A percentile compares a stretch with the other conserved stretches of the same genome.
These are phyloP conservation scores for Ganoderma sinense DNA, from an alignment of 1,284 basidiomycete genomes.

Conservation along the genomic window DNA sequence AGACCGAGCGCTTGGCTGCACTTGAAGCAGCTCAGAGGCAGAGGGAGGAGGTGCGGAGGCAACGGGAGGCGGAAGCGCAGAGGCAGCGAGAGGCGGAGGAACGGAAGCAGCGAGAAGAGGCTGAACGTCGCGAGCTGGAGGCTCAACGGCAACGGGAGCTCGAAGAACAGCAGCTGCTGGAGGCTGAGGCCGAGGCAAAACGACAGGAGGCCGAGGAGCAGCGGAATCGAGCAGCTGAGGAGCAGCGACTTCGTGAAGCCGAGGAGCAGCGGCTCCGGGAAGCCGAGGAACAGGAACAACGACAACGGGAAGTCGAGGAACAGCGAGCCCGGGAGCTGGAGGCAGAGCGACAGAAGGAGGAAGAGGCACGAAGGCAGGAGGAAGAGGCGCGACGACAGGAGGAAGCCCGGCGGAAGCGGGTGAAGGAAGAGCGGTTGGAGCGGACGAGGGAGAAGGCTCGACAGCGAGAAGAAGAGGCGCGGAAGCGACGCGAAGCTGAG, in stretches of 20 bases:
- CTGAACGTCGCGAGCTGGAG: conserved; percentile 11
- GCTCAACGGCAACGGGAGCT: conserved; percentile 5
- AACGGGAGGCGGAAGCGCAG: conserved; percentile 9
- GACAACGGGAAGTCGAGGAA: conserved; percentile 16
- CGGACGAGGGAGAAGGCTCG: background rate
- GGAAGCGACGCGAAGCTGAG: conserved; percentile 3
- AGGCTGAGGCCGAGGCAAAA: conserved; percentile 10
- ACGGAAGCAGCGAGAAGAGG: conserved; percentile 16
- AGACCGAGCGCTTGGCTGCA: conserved; percentile 16
- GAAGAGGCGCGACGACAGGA: no score
- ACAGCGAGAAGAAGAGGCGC: conserved; percentile 21
- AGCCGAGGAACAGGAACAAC: conserved; percentile 19
- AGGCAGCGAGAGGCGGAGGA: conserved; percentile 14
- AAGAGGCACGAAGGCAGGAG: no score
- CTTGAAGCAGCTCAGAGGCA: conserved; percentile 28
- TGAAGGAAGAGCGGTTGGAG: no score
- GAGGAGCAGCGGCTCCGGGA: conserved; percentile 15
- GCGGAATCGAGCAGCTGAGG: conserved; percentile 23
- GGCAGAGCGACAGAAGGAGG: conserved; percentile 17
- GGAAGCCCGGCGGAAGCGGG: no score
- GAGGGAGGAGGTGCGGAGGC: conserved; percentile 3
- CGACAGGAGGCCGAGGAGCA: conserved; percentile 21
- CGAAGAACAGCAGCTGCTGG: conserved; percentile 17
- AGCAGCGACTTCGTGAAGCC: conserved; percentile 16
- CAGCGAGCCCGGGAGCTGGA: conserved; percentile 15